phyloP scores from a whole-genome alignment of 768 basidiomycete species.

The Cyathus striatus region DNA sequence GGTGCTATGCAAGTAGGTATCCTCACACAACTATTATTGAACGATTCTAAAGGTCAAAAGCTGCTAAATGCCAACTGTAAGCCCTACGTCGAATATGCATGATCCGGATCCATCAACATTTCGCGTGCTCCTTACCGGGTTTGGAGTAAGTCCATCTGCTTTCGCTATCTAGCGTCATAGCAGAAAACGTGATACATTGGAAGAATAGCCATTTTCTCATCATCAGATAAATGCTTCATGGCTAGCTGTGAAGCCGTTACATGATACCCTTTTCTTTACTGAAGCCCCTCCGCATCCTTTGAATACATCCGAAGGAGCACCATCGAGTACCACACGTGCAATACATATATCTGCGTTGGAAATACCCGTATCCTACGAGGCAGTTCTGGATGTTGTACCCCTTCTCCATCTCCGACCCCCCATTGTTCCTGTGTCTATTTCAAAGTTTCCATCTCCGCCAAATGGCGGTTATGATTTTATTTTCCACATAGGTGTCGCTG shows the following conservation, averaged over 20 bases:
- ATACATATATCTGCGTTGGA: slow-evolving; percentile 58
- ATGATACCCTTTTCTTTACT: slow-evolving; percentile 45
- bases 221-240: slow-evolving; percentile 65
- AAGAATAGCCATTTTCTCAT: slow-evolving; percentile 48
- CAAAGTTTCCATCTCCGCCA: slow-evolving; percentile 29
- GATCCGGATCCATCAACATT: too few species aligned
- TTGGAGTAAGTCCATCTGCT: slow-evolving; percentile 23
- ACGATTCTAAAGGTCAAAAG: too few species aligned
- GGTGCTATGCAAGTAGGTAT: too few species aligned
- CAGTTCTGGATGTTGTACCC: slow-evolving; percentile 49
- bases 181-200: slow-evolving; percentile 7
- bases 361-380: slow-evolving; percentile 56
- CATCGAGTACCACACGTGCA: slow-evolving; percentile 23
- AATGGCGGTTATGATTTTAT: slow-evolving; percentile 60
- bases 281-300: slow-evolving; percentile 25
- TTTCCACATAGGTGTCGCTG: slow-evolving; percentile 66
- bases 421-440: slow-evolving; percentile 31
- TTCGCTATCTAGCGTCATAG: background rate
- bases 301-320: slow-evolving; percentile 15
- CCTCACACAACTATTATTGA: too few species aligned
- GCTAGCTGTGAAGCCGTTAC: slow-evolving; percentile 60
- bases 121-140: slow-evolving; percentile 30
- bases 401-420: slow-evolving; percentile 60
- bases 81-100: too few species aligned
- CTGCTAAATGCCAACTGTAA: too few species aligned